A percentile compares a stretch with the other conserved stretches of the same genome.
Conservation (phyloP, 208 protist species). For the Entamoeba moshkovskii region DNA sequence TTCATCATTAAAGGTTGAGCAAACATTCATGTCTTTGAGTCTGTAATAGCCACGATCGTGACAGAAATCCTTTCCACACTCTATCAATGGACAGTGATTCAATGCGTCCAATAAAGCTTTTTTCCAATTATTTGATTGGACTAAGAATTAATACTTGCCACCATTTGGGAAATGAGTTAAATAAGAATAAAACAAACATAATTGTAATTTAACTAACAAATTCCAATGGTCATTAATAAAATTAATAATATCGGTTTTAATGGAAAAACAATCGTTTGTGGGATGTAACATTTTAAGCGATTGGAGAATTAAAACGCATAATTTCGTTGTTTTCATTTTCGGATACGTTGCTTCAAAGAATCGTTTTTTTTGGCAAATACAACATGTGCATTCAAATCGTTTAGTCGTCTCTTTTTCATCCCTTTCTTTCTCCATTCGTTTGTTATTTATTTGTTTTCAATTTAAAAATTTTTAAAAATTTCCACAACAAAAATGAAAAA, state of each 20-base stretch:
- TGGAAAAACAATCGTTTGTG: background rate
- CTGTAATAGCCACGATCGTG: background rate
- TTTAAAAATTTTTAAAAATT: no score
- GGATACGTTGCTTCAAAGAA: background rate
- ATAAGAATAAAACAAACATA: background rate
- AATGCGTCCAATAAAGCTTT: background rate
- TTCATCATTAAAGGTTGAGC: background rate
- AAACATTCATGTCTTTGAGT: background rate
- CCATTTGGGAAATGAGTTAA: background rate
- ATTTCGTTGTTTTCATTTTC: background rate
- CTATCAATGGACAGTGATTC: background rate
- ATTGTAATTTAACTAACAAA: background rate
- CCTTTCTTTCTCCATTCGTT: no score
- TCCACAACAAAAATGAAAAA: no score
- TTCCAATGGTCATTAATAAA: background rate
- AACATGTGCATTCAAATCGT: background rate
- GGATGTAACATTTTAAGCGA: background rate
- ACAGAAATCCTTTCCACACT: background rate
- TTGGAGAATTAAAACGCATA: background rate
- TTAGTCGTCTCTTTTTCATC: no score
- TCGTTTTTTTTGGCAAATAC: background rate
- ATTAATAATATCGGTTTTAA: background rate
- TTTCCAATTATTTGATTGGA: background rate
- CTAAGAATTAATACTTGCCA: background rate
- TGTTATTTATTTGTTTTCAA: no score